Percentiles rank a stretch among this genome's conserved stretches.
phyloP scores from a whole-genome alignment of 2,329 filamentous ascomycete genomes.

The Hypoxylon sp. region DNA sequence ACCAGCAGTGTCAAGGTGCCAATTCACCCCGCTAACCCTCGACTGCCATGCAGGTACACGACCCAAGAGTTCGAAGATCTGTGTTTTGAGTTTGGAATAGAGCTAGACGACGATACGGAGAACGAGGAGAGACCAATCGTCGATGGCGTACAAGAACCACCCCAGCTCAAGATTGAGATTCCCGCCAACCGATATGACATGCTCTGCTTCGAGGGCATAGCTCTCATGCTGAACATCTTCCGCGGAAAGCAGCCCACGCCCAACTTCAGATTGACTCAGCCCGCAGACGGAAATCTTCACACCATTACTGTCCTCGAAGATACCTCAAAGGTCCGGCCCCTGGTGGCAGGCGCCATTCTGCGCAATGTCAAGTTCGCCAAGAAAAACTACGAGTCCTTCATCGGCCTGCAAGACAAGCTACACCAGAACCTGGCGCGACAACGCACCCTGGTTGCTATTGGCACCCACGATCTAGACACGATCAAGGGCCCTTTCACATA shows the following conservation, averaged over 20 bases:
- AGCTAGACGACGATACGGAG: conserved; percentile 90
- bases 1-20: conserved; percentile 28
- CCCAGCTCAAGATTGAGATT: conserved; percentile 97
- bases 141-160: conserved; percentile 74
- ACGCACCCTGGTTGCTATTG: conserved; percentile 93
- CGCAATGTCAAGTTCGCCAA: conserved; percentile 91
- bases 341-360: conserved; percentile 88
- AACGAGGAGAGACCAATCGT: conserved; percentile 36
- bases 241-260: conserved; percentile 77
- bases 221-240: conserved; percentile 96
- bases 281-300: conserved; percentile 76
- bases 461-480: conserved; percentile 95
- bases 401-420: conserved; percentile 95
- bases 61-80: conserved; percentile 95
- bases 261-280: conserved; percentile 78
- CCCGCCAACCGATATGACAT: conserved; percentile 94
- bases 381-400: conserved; percentile 95
- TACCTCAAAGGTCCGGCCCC: conserved; percentile 81
- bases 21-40: conserved; percentile 34
- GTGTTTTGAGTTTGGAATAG: conserved; percentile 98
- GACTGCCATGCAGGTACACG: conserved; percentile 69
- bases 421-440: conserved; percentile 95
- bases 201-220: conserved; percentile 97
- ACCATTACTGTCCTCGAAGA: conserved; percentile 80
- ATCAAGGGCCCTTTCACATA: conserved; percentile 96